These are phyloP conservation scores for Lanmaoa rubissima DNA, from an alignment of 768 basidiomycete genomes.

Conservation along the genomic window DNA sequence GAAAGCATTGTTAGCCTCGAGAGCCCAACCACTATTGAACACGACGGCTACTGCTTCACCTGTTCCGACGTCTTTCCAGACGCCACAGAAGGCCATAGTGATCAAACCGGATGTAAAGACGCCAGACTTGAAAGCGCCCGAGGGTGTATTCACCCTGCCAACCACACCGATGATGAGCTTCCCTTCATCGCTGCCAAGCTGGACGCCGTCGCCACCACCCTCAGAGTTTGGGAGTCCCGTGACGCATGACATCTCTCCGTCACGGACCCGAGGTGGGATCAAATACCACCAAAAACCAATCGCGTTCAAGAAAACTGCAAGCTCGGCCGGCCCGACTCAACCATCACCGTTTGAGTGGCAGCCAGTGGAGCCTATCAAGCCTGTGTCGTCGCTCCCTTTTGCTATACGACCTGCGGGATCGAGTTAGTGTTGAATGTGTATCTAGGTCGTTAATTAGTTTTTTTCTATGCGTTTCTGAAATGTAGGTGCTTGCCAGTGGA, in stretches of 20 bases:
- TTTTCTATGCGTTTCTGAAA: not conserved
- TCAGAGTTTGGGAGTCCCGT: slow-evolving; percentile 15
- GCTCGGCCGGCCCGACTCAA: slow-evolving; percentile 2
- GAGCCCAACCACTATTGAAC: slow-evolving; percentile 68
- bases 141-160: slow-evolving; percentile 11
- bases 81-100: slow-evolving; percentile 26
- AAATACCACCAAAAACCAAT: slow-evolving; percentile 39
- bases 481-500: not conserved
- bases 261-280: slow-evolving; percentile 21
- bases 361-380: slow-evolving; percentile 24
- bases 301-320: slow-evolving; percentile 26
- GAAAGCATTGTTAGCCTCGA: slow-evolving; percentile 55
- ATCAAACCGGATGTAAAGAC: slow-evolving; percentile 5
- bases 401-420: slow-evolving; percentile 20
- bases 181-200: slow-evolving; percentile 20
- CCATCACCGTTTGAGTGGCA: slow-evolving; percentile 22
- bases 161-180: slow-evolving; percentile 23
- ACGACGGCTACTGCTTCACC: slow-evolving; percentile 38
- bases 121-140: slow-evolving; percentile 1
- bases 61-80: slow-evolving; percentile 27
- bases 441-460: not conserved
- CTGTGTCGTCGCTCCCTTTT: slow-evolving; percentile 26
- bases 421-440: not conserved
- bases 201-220: slow-evolving; percentile 24
- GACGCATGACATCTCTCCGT: slow-evolving; percentile 15